Conservation (phyloP, 1,139 yeast genomes). For the Barnettozyma hawaiiensis region DNA sequence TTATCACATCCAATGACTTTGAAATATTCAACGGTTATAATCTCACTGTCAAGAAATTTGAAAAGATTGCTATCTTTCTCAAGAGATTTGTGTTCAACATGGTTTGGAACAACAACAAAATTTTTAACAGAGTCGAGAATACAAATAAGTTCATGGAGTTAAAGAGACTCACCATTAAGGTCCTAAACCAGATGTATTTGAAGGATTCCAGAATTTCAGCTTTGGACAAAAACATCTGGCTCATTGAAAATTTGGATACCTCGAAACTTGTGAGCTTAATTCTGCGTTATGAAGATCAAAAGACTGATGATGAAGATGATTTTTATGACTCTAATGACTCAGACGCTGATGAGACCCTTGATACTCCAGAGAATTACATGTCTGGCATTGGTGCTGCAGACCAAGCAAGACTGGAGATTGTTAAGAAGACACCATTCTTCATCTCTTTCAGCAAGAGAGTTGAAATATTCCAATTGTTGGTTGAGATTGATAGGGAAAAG, state of each 20-base stretch:
- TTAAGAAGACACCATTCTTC: slow-evolving; percentile 70
- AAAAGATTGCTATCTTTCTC: slow-evolving; percentile 43
- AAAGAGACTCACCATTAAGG: slow-evolving; percentile 39
- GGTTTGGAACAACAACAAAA: slow-evolving; percentile 38
- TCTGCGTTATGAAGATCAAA: slow-evolving; percentile 18
- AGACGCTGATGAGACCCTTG: neutral
- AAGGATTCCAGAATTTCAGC: slow-evolving; percentile 56
- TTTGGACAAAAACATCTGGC: slow-evolving; percentile 24
- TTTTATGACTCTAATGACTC: neutral
- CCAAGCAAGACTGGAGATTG: slow-evolving; percentile 39
- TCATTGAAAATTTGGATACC: slow-evolving; percentile 13
- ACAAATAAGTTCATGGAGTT: slow-evolving; percentile 8
- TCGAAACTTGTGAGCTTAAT: slow-evolving; percentile 13
- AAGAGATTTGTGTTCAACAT: slow-evolving; percentile 50
- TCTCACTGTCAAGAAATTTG: slow-evolving; percentile 44
- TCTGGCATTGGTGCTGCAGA: slow-evolving; percentile 8
- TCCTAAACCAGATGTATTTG: slow-evolving; percentile 62
- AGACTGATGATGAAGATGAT: slow-evolving; percentile 10
- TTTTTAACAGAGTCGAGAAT: slow-evolving; percentile 5
- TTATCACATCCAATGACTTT: slow-evolving; percentile 64
- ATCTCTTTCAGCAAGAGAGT: slow-evolving; percentile 73
- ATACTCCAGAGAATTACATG: neutral
- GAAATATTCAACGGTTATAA: slow-evolving; percentile 46
- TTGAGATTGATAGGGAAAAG: slow-evolving; percentile 44
- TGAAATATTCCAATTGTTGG: slow-evolving; percentile 59